Percentiles rank a stretch among this genome's conserved stretches.
Evolutionary conservation across 2,329 filamentous ascomycete genomes (phyloP).

Genomic region (Talaromyces pinophilus): DNA sequence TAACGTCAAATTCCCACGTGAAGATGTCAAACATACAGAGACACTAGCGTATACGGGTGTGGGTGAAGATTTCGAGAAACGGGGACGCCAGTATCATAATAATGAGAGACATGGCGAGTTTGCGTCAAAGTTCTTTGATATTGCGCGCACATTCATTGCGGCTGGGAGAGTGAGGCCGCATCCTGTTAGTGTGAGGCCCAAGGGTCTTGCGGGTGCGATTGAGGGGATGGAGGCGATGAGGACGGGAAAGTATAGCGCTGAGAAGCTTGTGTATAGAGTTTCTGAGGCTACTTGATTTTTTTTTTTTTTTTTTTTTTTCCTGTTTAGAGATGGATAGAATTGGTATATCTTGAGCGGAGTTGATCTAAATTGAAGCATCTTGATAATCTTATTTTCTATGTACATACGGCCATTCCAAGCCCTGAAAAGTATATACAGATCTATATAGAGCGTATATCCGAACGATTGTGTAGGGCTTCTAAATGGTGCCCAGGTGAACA

Average conservation of each 20-base stretch:
- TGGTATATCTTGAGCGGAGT: background rate
- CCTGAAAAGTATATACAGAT: background rate
- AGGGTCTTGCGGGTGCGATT: slow-evolving; percentile 21
- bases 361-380: background rate
- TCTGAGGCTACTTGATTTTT: slow-evolving; percentile 17
- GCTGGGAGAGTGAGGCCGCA: slow-evolving; percentile 19
- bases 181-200: slow-evolving; percentile 19
- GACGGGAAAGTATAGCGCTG: slow-evolving; percentile 17
- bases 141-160: slow-evolving; percentile 16
- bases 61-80: slow-evolving; percentile 19
- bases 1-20: slow-evolving; percentile 12
- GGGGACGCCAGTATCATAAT: background rate
- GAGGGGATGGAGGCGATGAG: slow-evolving; percentile 21
- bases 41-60: slow-evolving; percentile 20
- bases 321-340: background rate
- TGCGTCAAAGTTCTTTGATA: slow-evolving; percentile 16
- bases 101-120: slow-evolving; percentile 23
- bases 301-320: background rate
- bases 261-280: slow-evolving; percentile 23
- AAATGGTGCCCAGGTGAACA: no score
- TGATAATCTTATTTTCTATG: no score
- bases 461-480: background rate
- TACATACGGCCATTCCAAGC: background rate
- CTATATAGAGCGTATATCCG: background rate
- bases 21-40: slow-evolving; percentile 18